Conservation (phyloP, 768 basidiomycete genomes). For the Saitozyma podzolica region DNA sequence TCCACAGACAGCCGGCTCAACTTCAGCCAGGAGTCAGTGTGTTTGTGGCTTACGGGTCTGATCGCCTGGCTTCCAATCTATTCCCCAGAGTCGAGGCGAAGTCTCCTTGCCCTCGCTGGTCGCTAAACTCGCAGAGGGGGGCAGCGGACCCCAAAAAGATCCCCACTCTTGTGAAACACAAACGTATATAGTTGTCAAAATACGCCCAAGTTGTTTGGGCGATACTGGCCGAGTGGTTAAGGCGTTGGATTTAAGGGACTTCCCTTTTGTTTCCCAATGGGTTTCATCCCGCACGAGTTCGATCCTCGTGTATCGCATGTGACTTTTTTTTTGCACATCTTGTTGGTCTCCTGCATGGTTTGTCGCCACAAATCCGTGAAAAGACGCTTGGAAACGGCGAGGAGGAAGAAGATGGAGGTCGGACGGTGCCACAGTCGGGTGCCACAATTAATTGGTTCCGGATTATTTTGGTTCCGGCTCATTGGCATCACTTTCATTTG, state of each 20-base stretch:
- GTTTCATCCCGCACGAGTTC: slow-evolving; percentile 21
- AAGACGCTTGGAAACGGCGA: neutral
- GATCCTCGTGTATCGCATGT: slow-evolving; percentile 20
- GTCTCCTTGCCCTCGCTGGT: too few relatives aligned
- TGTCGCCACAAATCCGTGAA: neutral
- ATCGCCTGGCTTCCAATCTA: too few relatives aligned
- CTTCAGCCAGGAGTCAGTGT: too few relatives aligned
- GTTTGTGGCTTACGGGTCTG: too few relatives aligned
- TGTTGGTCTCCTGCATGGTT: neutral
- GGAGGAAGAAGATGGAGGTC: neutral
- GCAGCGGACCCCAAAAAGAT: too few relatives aligned
- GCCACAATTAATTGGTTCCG: too few relatives aligned
- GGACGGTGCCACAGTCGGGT: neutral
- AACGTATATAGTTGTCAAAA: slow-evolving; percentile 2
- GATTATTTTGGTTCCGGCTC: too few relatives aligned
- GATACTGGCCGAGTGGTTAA: slow-evolving; percentile 28
- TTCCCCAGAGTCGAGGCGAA: too few relatives aligned
- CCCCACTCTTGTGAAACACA: too few relatives aligned
- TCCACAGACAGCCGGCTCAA: too few relatives aligned
- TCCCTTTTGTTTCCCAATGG: slow-evolving; percentile 13
- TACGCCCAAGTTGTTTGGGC: neutral
- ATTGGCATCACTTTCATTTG: neutral
- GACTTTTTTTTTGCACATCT: slow-evolving; percentile 1
- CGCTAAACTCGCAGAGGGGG: too few relatives aligned
- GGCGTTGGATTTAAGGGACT: slow-evolving; percentile 24